Percentiles rank a stretch among this genome's conserved stretches.
Conservation (phyloP, 805 yeast genomes). For the Yamadazyma tumulicola region DNA sequence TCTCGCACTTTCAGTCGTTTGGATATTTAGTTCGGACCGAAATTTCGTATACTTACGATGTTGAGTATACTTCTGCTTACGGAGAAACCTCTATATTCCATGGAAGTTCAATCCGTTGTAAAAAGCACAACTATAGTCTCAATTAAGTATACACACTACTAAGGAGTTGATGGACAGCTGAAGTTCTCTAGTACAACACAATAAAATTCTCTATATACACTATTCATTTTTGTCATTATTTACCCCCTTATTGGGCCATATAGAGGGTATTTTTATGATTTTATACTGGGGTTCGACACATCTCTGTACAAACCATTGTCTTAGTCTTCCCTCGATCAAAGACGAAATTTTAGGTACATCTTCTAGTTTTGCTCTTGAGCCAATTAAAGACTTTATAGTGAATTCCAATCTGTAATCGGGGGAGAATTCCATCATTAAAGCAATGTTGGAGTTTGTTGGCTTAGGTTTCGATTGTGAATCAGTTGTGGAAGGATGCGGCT, state of each 20-base stretch:
- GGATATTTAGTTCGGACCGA: too few relatives aligned
- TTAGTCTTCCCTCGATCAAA: constrained; percentile 73
- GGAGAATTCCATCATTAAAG: constrained; percentile 81
- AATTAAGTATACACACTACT: too few relatives aligned
- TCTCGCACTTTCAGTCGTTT: too few relatives aligned
- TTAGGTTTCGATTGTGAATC: not conserved
- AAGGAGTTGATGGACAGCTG: too few relatives aligned
- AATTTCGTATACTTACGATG: too few relatives aligned
- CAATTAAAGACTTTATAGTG: constrained; percentile 82
- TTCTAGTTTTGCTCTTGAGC: constrained; percentile 87
- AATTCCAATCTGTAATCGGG: constrained; percentile 91
- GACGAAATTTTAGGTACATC: constrained; percentile 90
- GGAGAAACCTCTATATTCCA: too few relatives aligned
- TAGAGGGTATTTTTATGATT: constrained; percentile 74
- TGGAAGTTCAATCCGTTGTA: too few relatives aligned
- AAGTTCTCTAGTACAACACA: too few relatives aligned
- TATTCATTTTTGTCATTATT: too few relatives aligned
- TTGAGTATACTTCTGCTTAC: too few relatives aligned
- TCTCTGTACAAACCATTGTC: constrained; percentile 88
- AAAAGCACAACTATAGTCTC: too few relatives aligned
- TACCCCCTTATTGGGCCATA: constrained; percentile 63
- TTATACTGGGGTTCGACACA: constrained; percentile 94
- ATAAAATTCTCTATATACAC: too few relatives aligned
- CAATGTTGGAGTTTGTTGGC: constrained; percentile 46
- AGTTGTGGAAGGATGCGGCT: not conserved